Percentiles rank a stretch among this genome's conserved stretches.
Evolutionary conservation across 306 rosid genomes (phyloP).

Genomic region (Medicago arabica): DNA sequence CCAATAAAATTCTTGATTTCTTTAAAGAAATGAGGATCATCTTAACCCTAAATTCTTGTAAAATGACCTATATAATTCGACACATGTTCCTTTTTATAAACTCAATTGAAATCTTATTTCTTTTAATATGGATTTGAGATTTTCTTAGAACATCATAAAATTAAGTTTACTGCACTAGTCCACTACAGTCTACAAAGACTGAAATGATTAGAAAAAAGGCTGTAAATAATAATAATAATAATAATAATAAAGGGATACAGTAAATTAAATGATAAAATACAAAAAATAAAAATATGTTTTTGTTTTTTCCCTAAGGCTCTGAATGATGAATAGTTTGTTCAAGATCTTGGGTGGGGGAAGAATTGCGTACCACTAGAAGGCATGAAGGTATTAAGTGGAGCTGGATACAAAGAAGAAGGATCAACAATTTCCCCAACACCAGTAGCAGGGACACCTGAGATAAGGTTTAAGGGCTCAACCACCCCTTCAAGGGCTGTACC

Average conservation of each 20-base stretch:
- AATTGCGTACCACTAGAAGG: conserved; percentile 98
- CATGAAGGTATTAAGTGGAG: conserved; percentile 80
- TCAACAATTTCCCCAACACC: conserved; percentile 52
- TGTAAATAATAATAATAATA: background rate
- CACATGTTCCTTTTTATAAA: too few relatives aligned
- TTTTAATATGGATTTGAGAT: too few relatives aligned
- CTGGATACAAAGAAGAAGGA: conserved; percentile 68
- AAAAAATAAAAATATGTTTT: background rate
- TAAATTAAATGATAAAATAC: conserved; percentile 18
- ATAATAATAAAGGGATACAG: background rate
- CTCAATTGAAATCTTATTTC: too few relatives aligned
- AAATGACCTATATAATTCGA: too few relatives aligned
- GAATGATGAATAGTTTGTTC: conserved; percentile 41
- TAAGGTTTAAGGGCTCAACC: conserved; percentile 43
- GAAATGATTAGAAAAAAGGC: conserved; percentile 35
- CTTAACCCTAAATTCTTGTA: too few relatives aligned
- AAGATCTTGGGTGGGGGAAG: conserved; percentile 98
- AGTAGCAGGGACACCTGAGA: conserved; percentile 38
- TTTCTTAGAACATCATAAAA: background rate
- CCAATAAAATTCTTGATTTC: too few relatives aligned
- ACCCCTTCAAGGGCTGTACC: conserved; percentile 53
- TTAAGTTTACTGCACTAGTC: background rate
- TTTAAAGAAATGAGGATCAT: too few relatives aligned
- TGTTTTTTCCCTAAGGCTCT: background rate
- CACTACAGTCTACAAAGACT: conserved; percentile 19